A percentile compares a stretch with the other conserved stretches of the same genome.
These are phyloP conservation scores for Acephala macrosclerotiorum DNA, from an alignment of 2,329 filamentous ascomycete species.

Conservation along the genomic window DNA sequence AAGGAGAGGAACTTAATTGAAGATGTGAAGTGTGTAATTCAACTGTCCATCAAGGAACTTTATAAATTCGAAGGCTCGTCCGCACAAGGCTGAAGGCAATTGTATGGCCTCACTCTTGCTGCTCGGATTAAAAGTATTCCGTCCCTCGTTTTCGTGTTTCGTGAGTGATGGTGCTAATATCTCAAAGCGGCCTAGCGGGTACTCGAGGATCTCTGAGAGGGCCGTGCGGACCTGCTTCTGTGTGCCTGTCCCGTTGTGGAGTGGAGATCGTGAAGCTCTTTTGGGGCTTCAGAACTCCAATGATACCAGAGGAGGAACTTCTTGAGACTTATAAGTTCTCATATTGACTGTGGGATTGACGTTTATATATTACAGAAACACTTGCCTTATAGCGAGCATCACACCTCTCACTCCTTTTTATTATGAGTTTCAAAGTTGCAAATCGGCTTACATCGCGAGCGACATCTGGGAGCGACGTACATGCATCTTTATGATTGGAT, in stretches of 20 bases:
- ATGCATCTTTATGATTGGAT: neutral
- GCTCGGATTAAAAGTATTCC: neutral
- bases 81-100: neutral
- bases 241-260: no score
- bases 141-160: conserved; percentile 3
- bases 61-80: conserved; percentile 5
- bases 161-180: no score
- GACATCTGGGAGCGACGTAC: neutral
- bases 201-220: neutral
- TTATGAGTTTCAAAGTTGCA: neutral
- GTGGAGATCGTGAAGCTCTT: no score
- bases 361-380: neutral
- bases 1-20: conserved; percentile 15
- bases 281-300: neutral
- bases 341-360: no score
- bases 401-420: neutral
- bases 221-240: neutral
- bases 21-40: neutral
- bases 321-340: no score
- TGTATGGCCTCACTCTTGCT: neutral
- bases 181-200: neutral
- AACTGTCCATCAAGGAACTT: conserved; percentile 22
- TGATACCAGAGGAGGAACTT: neutral
- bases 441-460: neutral
- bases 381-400: neutral